Percentiles rank a stretch among this genome's conserved stretches.
Evolutionary conservation across 2,329 filamentous ascomycete genomes (phyloP).

Genomic region (Elsinoe perseae): DNA sequence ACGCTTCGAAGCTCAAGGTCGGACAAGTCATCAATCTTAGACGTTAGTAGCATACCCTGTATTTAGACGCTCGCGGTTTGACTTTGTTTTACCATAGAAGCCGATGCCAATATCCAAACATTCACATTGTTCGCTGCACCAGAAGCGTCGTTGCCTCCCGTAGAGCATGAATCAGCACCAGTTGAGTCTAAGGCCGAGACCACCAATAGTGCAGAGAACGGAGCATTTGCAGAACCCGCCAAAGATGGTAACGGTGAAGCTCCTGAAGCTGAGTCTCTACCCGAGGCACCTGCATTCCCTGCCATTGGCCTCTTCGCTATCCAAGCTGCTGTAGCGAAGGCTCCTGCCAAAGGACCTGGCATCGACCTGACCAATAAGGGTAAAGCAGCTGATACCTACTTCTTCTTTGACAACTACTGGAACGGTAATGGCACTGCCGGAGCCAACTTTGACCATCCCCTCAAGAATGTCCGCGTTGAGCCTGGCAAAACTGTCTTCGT

Average conservation of each 20-base stretch:
- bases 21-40: constrained; percentile 8
- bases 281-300: background rate
- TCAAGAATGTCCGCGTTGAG: constrained; percentile 30
- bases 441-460: constrained; percentile 36
- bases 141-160: background rate
- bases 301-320: background rate
- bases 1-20: background rate
- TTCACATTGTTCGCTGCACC: background rate
- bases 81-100: background rate
- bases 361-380: constrained; percentile 35
- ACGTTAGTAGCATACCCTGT: constrained; percentile 5
- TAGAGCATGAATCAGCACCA: background rate
- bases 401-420: constrained; percentile 38
- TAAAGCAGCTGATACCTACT: constrained; percentile 29
- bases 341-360: constrained; percentile 25
- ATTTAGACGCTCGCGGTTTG: background rate
- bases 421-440: constrained; percentile 35
- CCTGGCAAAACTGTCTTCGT: constrained; percentile 30
- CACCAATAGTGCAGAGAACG: background rate
- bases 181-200: background rate
- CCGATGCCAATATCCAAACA: background rate
- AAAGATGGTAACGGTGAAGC: background rate
- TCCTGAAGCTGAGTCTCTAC: background rate
- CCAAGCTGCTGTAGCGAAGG: background rate
- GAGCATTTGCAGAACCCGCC: background rate